Base-by-base conservation (phyloP, 805 yeast species). In the Wickerhamiella vanderwaltii region DNA sequence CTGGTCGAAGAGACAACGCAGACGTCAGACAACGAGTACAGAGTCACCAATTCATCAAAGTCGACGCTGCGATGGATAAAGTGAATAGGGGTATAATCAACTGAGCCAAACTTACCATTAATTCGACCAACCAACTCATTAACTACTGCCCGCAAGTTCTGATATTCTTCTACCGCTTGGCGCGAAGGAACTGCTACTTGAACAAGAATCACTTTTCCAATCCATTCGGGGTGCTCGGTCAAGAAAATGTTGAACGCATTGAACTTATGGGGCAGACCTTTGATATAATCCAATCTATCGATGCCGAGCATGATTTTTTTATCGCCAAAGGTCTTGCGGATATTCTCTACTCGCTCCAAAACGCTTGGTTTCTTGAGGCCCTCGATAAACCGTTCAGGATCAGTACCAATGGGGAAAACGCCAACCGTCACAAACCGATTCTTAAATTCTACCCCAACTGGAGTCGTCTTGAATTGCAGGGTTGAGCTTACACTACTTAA, bases 391-490 rank as follows among this genome's bases (percentile, higher is more conserved):
- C 83, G 84, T 45, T 85, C 94, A 17, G 86, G 94, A 56, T 91
- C 98, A 46, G 91, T 91, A 44, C 99, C 99, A 51, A 91, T 91
- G n/a, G 99, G 98, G 71, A 87, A 88, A 0, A 97, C 96, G 18
- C 96, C 95, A 26, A 91, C 85, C 22, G 75, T 74, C 35, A 91
- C 88, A 46, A 75, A 73, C 39, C 88, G 67, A 22, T 84, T 82
- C 33, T 75, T 67, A 57, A 71, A 84, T 47, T 79, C 79, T 15
- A 91, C 82, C 15, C 96, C 95, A 49, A 86, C 87, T 3, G 98
- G 98, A 46, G 81, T 68, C 0, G 96, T 86, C 39, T 77, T 79
- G 6, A 86, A 75, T 46, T 82, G 72, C 41, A 91, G 69, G 15
- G 91, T 81, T 43, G 94, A 70, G 45, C 86, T 78, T 9, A 91